A percentile compares a stretch with the other conserved stretches of the same genome.
phyloP scores from a whole-genome alignment of 2,329 filamentous ascomycete genomes.

The Sporothrix pallida region DNA sequence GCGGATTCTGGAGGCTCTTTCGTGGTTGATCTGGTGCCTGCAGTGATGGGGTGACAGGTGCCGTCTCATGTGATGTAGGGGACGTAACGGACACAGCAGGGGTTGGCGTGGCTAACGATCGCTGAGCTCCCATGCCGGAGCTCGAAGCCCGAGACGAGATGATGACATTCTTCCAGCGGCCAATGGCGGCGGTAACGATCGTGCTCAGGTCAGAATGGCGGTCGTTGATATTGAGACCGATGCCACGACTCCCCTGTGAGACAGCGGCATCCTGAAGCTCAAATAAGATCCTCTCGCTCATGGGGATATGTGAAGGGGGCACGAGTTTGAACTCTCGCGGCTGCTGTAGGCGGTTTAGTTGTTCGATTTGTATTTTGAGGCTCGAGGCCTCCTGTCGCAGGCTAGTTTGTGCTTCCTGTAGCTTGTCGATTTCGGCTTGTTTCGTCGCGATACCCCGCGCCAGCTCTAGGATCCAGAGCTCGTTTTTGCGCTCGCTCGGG shows the following conservation, averaged over 20 bases:
- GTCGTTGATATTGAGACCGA: slow-evolving; percentile 59
- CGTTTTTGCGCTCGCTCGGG: slow-evolving; percentile 59
- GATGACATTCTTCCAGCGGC: slow-evolving; percentile 67
- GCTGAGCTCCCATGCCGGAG: slow-evolving; percentile 58
- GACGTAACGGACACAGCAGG: neutral
- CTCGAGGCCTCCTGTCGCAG: slow-evolving; percentile 63
- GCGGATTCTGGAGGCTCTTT: neutral
- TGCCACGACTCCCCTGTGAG: slow-evolving; percentile 45
- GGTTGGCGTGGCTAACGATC: slow-evolving; percentile 48
- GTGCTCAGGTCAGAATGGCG: slow-evolving; percentile 58
- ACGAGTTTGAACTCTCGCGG: slow-evolving; percentile 63
- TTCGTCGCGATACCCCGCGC: slow-evolving; percentile 64
- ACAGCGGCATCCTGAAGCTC: slow-evolving; percentile 55
- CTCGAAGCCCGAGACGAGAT: slow-evolving; percentile 53
- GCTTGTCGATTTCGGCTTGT: slow-evolving; percentile 59
- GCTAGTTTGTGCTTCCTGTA: slow-evolving; percentile 57
- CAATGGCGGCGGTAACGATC: slow-evolving; percentile 60
- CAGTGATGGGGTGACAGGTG: neutral
- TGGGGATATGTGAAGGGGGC: slow-evolving; percentile 57
- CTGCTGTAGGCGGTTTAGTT: slow-evolving; percentile 63
- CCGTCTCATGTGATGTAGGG: neutral
- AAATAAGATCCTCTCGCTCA: slow-evolving; percentile 57
- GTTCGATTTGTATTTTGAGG: slow-evolving; percentile 64
- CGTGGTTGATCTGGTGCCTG: slow-evolving; percentile 1
- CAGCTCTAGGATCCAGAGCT: slow-evolving; percentile 67